These are phyloP conservation scores for Fusarium zealandicum DNA, from an alignment of 2,329 filamentous ascomycete genomes.

Conservation along the genomic window DNA sequence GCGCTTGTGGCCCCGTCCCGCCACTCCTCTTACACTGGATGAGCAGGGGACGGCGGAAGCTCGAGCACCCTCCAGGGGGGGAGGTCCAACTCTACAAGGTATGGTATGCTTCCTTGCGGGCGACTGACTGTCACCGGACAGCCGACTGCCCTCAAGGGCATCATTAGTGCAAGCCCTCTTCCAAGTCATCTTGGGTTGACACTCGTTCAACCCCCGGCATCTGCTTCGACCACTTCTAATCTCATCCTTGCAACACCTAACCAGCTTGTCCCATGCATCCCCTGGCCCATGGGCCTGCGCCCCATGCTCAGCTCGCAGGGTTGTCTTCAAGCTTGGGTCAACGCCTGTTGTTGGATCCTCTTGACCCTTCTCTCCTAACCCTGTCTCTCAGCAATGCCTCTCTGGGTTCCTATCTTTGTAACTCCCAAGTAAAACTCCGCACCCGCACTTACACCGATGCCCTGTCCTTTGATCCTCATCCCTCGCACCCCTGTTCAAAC, in stretches of 20 bases:
- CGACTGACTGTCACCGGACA: conserved; percentile 10
- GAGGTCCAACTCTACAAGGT: not conserved
- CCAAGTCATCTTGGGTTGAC: conserved; percentile 5
- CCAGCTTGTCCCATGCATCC: conserved; percentile 2
- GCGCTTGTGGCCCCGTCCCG: conserved; percentile 41
- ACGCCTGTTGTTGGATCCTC: conserved; percentile 24
- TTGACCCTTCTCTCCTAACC: conserved; percentile 22
- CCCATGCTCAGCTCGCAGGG: conserved; percentile 46
- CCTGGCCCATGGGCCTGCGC: conserved; percentile 39
- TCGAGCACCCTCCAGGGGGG: conserved; percentile 28
- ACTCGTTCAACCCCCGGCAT: conserved; percentile 17
- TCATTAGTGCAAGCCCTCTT: conserved; percentile 10
- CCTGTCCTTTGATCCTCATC: conserved; percentile 19
- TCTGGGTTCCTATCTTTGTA: conserved; percentile 39
- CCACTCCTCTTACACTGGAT: conserved; percentile 29
- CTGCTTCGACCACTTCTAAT: conserved; percentile 17
- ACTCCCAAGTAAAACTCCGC: conserved; percentile 26
- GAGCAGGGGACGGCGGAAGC: conserved; percentile 34
- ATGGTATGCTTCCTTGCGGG: not conserved
- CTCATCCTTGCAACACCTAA: conserved; percentile 14
- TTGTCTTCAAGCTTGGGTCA: conserved; percentile 34
- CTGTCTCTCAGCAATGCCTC: conserved; percentile 40
- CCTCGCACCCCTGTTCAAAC: conserved; percentile 32
- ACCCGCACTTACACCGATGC: conserved; percentile 33
- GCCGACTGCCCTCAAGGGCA: conserved; percentile 38